Conservation (phyloP, 257 asterid species). For the Linderniella brevidens region DNA sequence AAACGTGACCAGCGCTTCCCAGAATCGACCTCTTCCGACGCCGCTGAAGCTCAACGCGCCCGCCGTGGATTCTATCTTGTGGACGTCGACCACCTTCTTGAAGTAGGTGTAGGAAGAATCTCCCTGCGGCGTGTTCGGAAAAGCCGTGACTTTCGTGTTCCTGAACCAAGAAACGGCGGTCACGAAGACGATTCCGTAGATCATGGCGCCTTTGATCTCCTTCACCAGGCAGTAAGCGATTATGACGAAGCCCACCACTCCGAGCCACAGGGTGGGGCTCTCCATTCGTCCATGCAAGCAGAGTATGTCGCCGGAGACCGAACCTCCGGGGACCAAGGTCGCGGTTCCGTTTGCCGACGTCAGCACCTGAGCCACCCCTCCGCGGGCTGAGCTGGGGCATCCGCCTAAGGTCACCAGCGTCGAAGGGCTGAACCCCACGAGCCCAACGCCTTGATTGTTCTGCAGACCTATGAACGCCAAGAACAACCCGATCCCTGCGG, state of each 20-base stretch:
- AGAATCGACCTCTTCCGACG: conserved; percentile 36
- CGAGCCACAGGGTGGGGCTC: conserved; percentile 60
- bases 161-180: conserved; percentile 68
- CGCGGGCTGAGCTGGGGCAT: conserved; percentile 37
- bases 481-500: conserved; percentile 62
- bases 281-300: conserved; percentile 54
- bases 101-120: conserved; percentile 34
- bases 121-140: conserved; percentile 34
- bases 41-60: conserved; percentile 50
- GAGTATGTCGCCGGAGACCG: conserved; percentile 34
- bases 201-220: conserved; percentile 59
- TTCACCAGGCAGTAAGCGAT: conserved; percentile 55
- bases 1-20: conserved; percentile 59
- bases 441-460: conserved; percentile 48
- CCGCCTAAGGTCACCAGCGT: conserved; percentile 60
- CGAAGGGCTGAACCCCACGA: conserved; percentile 48
- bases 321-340: conserved; percentile 33
- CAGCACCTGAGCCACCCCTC: conserved; percentile 33
- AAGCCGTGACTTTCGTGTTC: conserved; percentile 40
- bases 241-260: conserved; percentile 45
- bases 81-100: conserved; percentile 40
- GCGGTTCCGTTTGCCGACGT: conserved; percentile 32
- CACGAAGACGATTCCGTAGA: conserved; percentile 50
- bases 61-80: conserved; percentile 37
- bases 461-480: conserved; percentile 60